Evolutionary conservation across 495 filamentous ascomycete genomes (phyloP), one percentile per base, ranked within the genome.

Genomic region (Astrocystis sublimbata): DNA sequence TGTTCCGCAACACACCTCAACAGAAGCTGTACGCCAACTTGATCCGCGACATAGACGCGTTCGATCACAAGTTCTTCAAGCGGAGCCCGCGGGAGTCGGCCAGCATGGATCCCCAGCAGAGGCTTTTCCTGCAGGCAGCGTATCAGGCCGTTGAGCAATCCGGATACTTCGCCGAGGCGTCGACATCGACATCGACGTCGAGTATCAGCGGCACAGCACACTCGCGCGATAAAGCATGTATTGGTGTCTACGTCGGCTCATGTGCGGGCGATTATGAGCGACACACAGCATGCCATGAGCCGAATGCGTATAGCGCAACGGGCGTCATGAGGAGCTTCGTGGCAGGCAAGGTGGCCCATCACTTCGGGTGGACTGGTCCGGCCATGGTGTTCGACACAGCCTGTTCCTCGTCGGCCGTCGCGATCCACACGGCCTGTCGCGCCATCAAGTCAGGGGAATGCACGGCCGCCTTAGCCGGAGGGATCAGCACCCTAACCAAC

Each of bases 341-440:
- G 0, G 38, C 56, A 1, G 65, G 65, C 0, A 36, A 40, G 30
- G 4, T 67, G 0, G 33, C 17, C 0, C 81, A 83, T 49, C 75
- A 76, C 49, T 83, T 81, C 33, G 75, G 82, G 19, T 80, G 75
- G 76, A 69, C 72, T 2, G 81, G 81, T 0, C 79, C 80, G 0
- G 70, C 67, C 0, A 69, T 82, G 67, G 78, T 75, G 0, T 68
- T 83, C 10, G 81, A 84, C 47, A 83, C 80, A 4, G 81, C 81
- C 0, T 84, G 81, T 40, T 78, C 75, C 4, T 76, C 74, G 0
- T 76, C 73, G 33, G 53, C 78, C 4, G 65, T 78, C 1, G 79
- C 79, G 0, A 41, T 81, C 9, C 77, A 81, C 61, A 56, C 50
- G 36, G 79, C 73, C 2, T 66, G 71, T 5, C 71, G 73, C 35